Percentiles rank a stretch among this genome's conserved stretches.
These are phyloP conservation scores for Daedaleopsis sinensis DNA, from an alignment of 768 basidiomycete species.

Conservation along the genomic window DNA sequence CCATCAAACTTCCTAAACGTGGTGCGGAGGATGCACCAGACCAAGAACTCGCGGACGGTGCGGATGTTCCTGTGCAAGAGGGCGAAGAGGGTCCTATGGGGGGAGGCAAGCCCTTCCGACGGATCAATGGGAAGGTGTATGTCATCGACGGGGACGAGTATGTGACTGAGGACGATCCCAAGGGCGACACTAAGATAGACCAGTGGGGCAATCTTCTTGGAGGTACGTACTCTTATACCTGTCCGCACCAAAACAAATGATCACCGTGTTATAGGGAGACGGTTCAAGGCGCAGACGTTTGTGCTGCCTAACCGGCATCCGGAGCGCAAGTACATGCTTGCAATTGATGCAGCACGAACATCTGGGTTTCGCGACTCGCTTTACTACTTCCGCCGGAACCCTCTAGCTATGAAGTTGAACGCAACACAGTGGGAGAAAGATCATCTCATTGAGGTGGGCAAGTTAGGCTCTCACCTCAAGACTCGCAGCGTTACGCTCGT, in stretches of 20 bases:
- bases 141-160: slow-evolving; percentile 91
- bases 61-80: slow-evolving; percentile 17
- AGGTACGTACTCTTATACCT: slow-evolving; percentile 47
- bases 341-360: slow-evolving; percentile 95
- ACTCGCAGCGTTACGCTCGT: slow-evolving; percentile 94
- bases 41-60: slow-evolving; percentile 35
- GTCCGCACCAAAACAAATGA: background rate
- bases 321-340: slow-evolving; percentile 87
- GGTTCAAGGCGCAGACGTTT: slow-evolving; percentile 90
- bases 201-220: slow-evolving; percentile 79
- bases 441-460: slow-evolving; percentile 84
- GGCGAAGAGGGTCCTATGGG: slow-evolving; percentile 40
- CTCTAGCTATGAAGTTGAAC: slow-evolving; percentile 86
- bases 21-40: slow-evolving; percentile 46
- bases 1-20: slow-evolving; percentile 34
- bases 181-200: slow-evolving; percentile 93
- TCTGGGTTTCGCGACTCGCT: slow-evolving; percentile 96
- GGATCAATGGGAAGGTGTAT: slow-evolving; percentile 73
- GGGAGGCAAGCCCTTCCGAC: slow-evolving; percentile 70
- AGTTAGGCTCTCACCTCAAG: slow-evolving; percentile 85
- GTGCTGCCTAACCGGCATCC: slow-evolving; percentile 84
- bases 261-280: slow-evolving; percentile 56
- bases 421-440: slow-evolving; percentile 93
- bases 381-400: slow-evolving; percentile 96
- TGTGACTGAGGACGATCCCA: slow-evolving; percentile 77